Conservation (phyloP, 495 filamentous ascomycete genomes). For the Hyaloscypha hepaticicola region DNA sequence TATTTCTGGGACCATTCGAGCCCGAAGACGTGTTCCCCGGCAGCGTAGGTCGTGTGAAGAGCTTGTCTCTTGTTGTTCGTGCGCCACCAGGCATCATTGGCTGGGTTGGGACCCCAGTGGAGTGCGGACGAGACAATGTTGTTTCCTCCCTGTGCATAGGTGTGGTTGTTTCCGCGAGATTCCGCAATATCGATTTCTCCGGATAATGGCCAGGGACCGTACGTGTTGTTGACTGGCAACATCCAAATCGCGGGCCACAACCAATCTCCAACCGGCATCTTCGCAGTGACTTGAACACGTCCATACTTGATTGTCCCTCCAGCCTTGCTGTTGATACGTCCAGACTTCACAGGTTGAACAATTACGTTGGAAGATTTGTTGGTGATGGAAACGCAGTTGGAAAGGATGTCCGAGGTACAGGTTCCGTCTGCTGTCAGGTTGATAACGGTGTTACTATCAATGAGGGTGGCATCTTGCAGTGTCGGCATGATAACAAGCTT, state of each 20-base stretch:
- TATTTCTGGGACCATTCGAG: conserved; percentile 88
- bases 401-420: conserved; percentile 57
- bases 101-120: conserved; percentile 70
- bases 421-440: conserved; percentile 62
- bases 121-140: conserved; percentile 78
- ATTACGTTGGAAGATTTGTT: conserved; percentile 71
- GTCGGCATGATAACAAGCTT: conserved; percentile 74
- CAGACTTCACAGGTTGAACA: conserved; percentile 76
- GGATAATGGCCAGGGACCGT: conserved; percentile 74
- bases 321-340: conserved; percentile 68
- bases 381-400: conserved; percentile 59
- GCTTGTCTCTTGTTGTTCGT: conserved; percentile 73
- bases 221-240: conserved; percentile 70
- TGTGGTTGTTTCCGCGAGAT: conserved; percentile 75
- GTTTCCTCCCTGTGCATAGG: conserved; percentile 72
- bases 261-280: conserved; percentile 76
- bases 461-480: conserved; percentile 62
- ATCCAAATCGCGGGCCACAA: conserved; percentile 93
- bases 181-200: conserved; percentile 89
- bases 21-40: conserved; percentile 69
- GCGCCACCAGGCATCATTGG: conserved; percentile 69
- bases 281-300: conserved; percentile 75
- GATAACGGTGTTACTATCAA: conserved; percentile 61
- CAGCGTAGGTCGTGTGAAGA: conserved; percentile 74
- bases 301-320: conserved; percentile 76